phyloP scores from a whole-genome alignment of 345 rosid species.

The Camelina neglecta region DNA sequence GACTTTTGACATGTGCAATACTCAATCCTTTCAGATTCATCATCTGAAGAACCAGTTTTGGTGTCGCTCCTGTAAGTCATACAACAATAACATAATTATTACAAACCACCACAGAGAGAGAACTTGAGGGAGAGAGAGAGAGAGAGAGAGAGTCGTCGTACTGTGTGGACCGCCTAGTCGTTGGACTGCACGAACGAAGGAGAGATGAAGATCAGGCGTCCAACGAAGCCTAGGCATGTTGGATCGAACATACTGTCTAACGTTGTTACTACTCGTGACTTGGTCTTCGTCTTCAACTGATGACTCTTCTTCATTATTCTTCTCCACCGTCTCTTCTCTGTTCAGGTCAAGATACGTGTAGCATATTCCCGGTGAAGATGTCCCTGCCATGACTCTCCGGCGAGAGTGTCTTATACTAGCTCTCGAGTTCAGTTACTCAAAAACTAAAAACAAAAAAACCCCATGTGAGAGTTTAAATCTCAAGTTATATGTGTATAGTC shows the following conservation, averaged over 20 bases:
- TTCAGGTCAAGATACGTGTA: constrained; percentile 53
- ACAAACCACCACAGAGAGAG: constrained; percentile 1
- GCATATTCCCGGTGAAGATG: constrained; percentile 37
- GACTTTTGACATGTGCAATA: constrained; percentile 95
- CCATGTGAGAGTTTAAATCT: constrained; percentile 21
- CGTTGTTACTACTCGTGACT: constrained; percentile 32
- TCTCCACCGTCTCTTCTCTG: constrained; percentile 43
- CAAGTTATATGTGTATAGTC: constrained; percentile 13
- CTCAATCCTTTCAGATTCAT: constrained; percentile 87
- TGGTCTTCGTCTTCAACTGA: constrained; percentile 43
- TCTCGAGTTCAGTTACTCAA: constrained; percentile 20
- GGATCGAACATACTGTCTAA: constrained; percentile 76
- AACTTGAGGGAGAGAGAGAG: not conserved
- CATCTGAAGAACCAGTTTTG: constrained; percentile 82
- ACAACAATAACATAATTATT: constrained; percentile 15
- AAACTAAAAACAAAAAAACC: not conserved
- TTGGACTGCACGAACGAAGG: constrained; percentile 78
- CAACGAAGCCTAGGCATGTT: constrained; percentile 85
- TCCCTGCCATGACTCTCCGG: constrained; percentile 40
- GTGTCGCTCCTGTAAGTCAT: constrained; percentile 71
- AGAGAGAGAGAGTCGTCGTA: constrained; percentile 44
- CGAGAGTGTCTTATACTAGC: not conserved
- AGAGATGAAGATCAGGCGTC: constrained; percentile 84
- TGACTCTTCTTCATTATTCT: constrained; percentile 39
- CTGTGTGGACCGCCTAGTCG: constrained; percentile 93